Base-by-base conservation (phyloP, 208 protist species). In the Crithidia mellificae region DNA sequence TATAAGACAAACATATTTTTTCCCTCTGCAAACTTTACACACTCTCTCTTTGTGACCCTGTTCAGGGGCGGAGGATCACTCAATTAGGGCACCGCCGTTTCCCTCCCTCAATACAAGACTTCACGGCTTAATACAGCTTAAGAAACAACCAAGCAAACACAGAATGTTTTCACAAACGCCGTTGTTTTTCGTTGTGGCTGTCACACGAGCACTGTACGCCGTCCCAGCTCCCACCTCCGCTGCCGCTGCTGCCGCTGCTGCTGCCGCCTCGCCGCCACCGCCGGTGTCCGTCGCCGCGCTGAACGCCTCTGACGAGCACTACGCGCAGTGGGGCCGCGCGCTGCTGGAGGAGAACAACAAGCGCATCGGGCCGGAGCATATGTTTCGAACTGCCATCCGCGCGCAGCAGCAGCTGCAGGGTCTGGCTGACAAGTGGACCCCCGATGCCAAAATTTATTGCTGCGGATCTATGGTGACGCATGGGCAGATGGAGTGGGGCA, bases 401-500 rank as follows among this genome's bases (percentile, higher is more conserved):
- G 91, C 88, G 0, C 84, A 91, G 53, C 81, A 93, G 74, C 91
- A 96, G 46, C 64, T 96, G 30, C 91, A 96, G 53, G 75, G 74
- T 3, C 76, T 96, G 19, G 91, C 91, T 0, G 87, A 93, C 55
- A 92, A 92, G 69, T 96, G 91, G 88, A 96, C 87, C 2, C 88
- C 91, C 6, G 91, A 96, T 58, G 91, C 91, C 19, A 96, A 96
- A 71, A 90, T 96, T 41, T 96, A 90, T 78, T 90, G 85, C 54
- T 93, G 88, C 47, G 91, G 91, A 9, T 92, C 85, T 5, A 79
- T 93, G 75, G 91, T 96, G 57, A 92, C 88, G 32, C 88, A 90
- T 44, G 91, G 91, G 2, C 87, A 93, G 78, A 93, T 96, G 88
- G 91, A 96, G 72, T 94, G 88, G 88, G 88, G 88, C n/a, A 93